Evolutionary conservation across 2,329 filamentous ascomycete species (phyloP).

Genomic region (Bertia moriformis): DNA sequence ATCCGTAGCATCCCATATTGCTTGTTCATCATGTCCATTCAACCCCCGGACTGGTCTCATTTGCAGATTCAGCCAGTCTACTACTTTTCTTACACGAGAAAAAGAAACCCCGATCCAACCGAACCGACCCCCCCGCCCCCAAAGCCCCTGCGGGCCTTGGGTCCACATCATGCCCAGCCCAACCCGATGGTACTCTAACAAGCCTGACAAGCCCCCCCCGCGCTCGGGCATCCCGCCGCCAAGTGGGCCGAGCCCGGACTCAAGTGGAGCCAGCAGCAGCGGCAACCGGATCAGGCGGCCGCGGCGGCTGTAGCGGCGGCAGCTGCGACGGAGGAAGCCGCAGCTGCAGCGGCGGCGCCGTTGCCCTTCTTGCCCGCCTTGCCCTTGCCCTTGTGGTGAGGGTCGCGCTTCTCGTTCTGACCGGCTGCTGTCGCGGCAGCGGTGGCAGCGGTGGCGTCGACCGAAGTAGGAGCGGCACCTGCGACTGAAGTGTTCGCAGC

Average conservation of each 20-base stretch:
- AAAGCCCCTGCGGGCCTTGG: no score
- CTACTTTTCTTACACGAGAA: no score
- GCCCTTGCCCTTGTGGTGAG: neutral
- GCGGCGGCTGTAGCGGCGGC: neutral
- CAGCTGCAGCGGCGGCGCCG: neutral
- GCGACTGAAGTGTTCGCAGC: neutral
- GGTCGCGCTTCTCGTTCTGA: neutral
- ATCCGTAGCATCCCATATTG: no score
- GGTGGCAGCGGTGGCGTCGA: neutral
- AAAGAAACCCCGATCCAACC: no score
- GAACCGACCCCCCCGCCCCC: no score
- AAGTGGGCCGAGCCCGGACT: no score
- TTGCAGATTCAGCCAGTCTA: no score
- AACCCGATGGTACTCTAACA: neutral
- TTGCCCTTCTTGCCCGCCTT: neutral
- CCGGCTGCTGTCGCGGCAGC: neutral
- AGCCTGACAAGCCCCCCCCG: neutral
- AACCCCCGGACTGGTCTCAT: no score
- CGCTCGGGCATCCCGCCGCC: neutral
- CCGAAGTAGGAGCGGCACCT: neutral
- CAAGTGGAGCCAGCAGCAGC: no score
- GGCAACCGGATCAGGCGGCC: neutral
- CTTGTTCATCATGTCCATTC: no score
- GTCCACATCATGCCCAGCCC: neutral
- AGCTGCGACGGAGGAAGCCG: neutral